Evolutionary conservation across 2,329 filamentous ascomycete genomes (phyloP).

Genomic region (Colletotrichum higginsianum): DNA sequence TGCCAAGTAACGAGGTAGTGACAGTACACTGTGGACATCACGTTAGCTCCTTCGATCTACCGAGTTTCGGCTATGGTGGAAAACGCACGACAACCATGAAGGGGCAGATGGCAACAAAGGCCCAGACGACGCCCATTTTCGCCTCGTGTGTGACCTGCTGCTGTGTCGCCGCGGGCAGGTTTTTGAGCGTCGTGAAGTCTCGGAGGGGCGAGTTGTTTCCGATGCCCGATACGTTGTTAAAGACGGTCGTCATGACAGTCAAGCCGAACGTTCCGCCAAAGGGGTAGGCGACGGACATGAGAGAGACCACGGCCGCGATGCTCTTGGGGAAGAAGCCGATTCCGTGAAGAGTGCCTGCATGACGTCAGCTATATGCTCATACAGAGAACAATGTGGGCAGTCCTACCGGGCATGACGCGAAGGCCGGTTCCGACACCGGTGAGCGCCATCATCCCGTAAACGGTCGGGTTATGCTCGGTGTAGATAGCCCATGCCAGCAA

Average conservation of each 20-base stretch:
- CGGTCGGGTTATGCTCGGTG: constrained; percentile 60
- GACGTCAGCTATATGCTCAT: not conserved
- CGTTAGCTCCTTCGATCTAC: not conserved
- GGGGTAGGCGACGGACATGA: constrained; percentile 72
- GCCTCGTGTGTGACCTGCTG: constrained; percentile 58
- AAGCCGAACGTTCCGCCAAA: constrained; percentile 77
- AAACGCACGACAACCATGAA: constrained; percentile 63
- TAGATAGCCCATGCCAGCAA: constrained; percentile 72
- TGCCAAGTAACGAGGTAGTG: constrained; percentile 50
- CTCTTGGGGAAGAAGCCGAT: constrained; percentile 72
- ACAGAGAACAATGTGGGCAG: not conserved
- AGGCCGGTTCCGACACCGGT: constrained; percentile 75
- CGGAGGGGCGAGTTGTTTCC: constrained; percentile 46
- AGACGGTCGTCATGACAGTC: constrained; percentile 78
- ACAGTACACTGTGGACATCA: constrained; percentile 46
- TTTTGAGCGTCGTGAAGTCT: constrained; percentile 54
- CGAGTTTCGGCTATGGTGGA: too few species aligned
- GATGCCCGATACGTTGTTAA: constrained; percentile 69
- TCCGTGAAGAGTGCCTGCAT: constrained; percentile 69
- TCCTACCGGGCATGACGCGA: constrained; percentile 71
- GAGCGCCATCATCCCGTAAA: constrained; percentile 78
- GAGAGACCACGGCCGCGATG: constrained; percentile 71
- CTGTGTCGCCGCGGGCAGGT: constrained; percentile 53
- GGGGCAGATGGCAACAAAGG: constrained; percentile 73
- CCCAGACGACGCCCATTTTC: constrained; percentile 74